phyloP scores from a whole-genome alignment of 108 stramenopile genomes.

The Stephanodiscus triporus region DNA sequence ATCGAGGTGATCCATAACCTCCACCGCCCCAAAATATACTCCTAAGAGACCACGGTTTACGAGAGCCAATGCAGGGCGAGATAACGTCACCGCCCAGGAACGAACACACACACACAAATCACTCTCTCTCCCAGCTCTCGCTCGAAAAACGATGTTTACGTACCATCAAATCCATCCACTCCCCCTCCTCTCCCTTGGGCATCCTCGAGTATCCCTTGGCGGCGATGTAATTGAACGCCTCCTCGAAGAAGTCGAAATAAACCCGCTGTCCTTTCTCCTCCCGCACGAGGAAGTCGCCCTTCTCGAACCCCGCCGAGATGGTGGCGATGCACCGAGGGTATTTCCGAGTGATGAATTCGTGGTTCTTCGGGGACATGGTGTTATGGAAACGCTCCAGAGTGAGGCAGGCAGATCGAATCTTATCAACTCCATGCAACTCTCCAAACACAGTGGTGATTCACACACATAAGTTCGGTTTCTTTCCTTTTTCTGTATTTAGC shows the following conservation, averaged over 20 bases:
- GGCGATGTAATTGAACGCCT: conserved; percentile 73
- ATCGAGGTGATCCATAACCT: too few relatives aligned
- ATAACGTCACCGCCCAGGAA: neutral
- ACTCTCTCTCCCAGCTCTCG: neutral
- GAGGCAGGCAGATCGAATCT: too few relatives aligned
- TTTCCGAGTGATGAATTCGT: conserved; percentile 40
- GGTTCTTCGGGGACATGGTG: neutral
- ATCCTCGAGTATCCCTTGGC: conserved; percentile 90
- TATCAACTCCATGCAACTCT: too few relatives aligned
- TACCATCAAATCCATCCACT: conserved; percentile 83
- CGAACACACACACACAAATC: neutral
- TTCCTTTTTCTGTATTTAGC: too few relatives aligned
- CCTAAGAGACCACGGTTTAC: too few relatives aligned
- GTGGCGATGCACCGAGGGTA: conserved; percentile 73
- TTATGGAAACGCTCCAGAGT: too few relatives aligned
- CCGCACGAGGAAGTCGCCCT: conserved; percentile 89
- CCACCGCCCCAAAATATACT: too few relatives aligned
- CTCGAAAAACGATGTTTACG: neutral
- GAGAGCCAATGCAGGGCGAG: neutral
- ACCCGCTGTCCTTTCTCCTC: conserved; percentile 91
- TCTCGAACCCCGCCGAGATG: conserved; percentile 89
- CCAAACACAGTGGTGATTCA: too few relatives aligned
- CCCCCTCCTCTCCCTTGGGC: conserved; percentile 79
- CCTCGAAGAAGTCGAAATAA: conserved; percentile 89
- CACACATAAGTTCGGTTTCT: too few relatives aligned